These are phyloP conservation scores for Saxispiralis lemnorum DNA, from an alignment of 495 filamentous ascomycete genomes.

Conservation along the genomic window DNA sequence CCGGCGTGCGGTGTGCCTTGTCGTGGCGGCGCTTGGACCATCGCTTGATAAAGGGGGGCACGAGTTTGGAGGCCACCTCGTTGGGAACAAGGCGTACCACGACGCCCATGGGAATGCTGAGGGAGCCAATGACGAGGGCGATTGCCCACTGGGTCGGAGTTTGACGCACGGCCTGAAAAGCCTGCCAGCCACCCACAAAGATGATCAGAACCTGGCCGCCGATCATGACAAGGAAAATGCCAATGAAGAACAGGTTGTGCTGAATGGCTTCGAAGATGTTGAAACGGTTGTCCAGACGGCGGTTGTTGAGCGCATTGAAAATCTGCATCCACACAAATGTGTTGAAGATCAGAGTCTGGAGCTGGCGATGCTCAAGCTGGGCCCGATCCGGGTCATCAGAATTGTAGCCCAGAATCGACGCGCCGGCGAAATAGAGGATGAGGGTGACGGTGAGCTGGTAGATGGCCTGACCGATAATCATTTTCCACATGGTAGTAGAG, in stretches of 20 bases:
- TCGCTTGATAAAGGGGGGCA: slow-evolving; percentile 26
- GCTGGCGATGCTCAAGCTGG: slow-evolving; percentile 23
- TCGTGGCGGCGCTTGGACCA: slow-evolving; percentile 13
- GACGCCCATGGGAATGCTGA: slow-evolving; percentile 55
- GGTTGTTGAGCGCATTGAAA: slow-evolving; percentile 75
- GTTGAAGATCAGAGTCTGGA: slow-evolving; percentile 69
- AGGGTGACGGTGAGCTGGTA: slow-evolving; percentile 70
- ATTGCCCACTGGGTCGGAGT: slow-evolving; percentile 57
- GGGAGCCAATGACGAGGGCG: slow-evolving; percentile 49
- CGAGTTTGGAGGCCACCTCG: slow-evolving; percentile 33
- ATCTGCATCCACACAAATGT: slow-evolving; percentile 93
- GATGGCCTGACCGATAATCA: slow-evolving; percentile 74
- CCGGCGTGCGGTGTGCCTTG: slow-evolving; percentile 30
- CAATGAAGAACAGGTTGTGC: slow-evolving; percentile 65
- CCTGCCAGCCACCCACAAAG: slow-evolving; percentile 49
- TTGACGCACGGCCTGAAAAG: slow-evolving; percentile 45
- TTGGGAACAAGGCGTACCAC: slow-evolving; percentile 64
- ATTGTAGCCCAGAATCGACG: slow-evolving; percentile 40
- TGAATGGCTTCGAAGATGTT: slow-evolving; percentile 78
- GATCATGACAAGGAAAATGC: slow-evolving; percentile 67
- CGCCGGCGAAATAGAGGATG: slow-evolving; percentile 57
- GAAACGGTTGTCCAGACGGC: slow-evolving; percentile 73
- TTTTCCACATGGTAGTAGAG: slow-evolving; percentile 77
- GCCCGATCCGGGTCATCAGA: slow-evolving; percentile 2
- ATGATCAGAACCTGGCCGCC: slow-evolving; percentile 66